Conservation (phyloP, 306 rosid species). For the Corylus avellana region DNA sequence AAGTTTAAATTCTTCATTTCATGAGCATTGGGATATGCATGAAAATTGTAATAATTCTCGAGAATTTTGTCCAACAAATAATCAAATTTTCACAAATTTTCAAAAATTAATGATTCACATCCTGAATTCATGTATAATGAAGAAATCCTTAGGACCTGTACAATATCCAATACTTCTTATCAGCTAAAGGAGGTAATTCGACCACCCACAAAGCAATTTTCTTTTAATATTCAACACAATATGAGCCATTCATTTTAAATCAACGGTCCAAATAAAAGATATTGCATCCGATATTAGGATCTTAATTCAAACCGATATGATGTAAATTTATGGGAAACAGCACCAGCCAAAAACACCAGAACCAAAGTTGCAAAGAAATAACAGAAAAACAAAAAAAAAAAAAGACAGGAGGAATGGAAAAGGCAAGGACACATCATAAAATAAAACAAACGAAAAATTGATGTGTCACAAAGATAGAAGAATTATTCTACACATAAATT, state of each 20-base stretch:
- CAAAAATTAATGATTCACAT: neutral
- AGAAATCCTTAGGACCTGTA: no score
- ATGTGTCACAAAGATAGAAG: neutral
- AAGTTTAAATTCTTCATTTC: no score
- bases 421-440: neutral
- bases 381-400: neutral
- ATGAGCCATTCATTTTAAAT: no score
- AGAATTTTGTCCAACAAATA: neutral
- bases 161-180: no score
- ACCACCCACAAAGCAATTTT: no score
- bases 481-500: neutral
- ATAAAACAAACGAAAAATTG: neutral
- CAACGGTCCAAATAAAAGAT: no score
- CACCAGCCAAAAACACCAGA: neutral
- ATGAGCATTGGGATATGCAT: no score
- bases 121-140: neutral
- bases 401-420: neutral
- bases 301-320: no score
- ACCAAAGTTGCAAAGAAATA: neutral
- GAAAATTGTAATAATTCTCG: no score
- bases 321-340: neutral
- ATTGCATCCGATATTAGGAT: no score
- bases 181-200: no score
- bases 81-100: neutral
- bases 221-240: no score